Percentiles rank a stretch among this genome's conserved stretches.
Conservation (phyloP, 495 filamentous ascomycete genomes). For the Gamarada debralockiae region DNA sequence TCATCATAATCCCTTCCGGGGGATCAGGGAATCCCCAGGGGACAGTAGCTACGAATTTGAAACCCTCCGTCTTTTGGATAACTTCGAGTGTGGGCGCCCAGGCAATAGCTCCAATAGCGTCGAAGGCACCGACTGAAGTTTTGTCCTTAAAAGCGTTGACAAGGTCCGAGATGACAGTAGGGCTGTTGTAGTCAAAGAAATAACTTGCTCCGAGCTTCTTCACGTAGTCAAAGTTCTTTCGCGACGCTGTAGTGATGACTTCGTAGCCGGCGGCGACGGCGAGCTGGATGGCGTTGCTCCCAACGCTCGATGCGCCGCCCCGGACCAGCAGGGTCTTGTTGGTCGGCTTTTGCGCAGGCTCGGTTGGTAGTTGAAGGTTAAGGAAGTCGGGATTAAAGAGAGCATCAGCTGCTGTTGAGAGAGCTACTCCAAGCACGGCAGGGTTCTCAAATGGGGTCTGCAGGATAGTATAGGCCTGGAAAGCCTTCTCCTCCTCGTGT, state of each 20-base stretch:
- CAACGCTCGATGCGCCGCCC: conserved; percentile 21
- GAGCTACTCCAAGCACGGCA: conserved; percentile 46
- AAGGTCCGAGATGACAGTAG: conserved; percentile 6
- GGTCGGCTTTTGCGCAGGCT: conserved; percentile 18
- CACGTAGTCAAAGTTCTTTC: conserved; percentile 49
- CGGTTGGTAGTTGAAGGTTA: conserved; percentile 29
- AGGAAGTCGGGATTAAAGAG: conserved; percentile 45
- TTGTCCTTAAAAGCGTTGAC: conserved; percentile 28
- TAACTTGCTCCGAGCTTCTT: conserved; percentile 48
- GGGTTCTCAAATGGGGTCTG: conserved; percentile 38
- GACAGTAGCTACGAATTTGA: not conserved
- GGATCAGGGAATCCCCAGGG: not conserved
- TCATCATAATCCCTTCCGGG: conserved; percentile 1
- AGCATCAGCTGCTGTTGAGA: conserved; percentile 49
- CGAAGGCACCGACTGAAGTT: conserved; percentile 6
- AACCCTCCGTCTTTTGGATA: not conserved
- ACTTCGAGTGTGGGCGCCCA: not conserved
- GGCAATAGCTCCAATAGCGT: not conserved
- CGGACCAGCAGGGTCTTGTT: conserved; percentile 21
- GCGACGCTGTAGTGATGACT: conserved; percentile 51
- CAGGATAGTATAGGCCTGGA: conserved; percentile 44
- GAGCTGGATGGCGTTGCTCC: conserved; percentile 20
- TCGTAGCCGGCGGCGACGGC: conserved; percentile 28
- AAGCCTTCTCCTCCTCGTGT: conserved; percentile 23
- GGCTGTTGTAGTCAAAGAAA: conserved; percentile 18